Evolutionary conservation across 768 basidiomycete genomes (phyloP).

Genomic region (Sporobolomyces pararoseus): DNA sequence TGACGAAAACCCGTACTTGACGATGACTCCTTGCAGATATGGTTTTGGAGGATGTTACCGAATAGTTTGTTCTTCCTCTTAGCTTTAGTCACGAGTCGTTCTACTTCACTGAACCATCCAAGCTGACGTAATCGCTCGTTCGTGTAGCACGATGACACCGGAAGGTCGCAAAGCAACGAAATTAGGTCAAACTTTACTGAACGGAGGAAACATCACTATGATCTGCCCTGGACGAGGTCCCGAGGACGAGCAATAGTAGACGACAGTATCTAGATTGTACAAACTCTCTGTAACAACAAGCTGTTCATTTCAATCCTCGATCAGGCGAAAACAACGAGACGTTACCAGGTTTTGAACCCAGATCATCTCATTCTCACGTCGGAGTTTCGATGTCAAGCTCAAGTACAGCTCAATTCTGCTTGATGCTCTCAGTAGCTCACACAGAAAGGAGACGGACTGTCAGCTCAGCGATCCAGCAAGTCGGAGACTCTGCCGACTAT

Average conservation of each 20-base stretch:
- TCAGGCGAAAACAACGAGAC: too few species aligned
- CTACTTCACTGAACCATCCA: neutral
- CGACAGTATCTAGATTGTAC: conserved; percentile 1
- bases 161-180: conserved; percentile 70
- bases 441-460: too few species aligned
- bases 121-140: too few species aligned
- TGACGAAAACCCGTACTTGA: neutral
- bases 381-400: too few species aligned
- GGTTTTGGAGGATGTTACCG: conserved; percentile 92
- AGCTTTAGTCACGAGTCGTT: neutral
- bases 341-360: too few species aligned
- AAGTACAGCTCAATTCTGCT: too few species aligned
- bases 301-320: too few species aligned
- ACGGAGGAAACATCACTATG: conserved; percentile 77
- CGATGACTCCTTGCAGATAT: conserved; percentile 51
- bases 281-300: neutral
- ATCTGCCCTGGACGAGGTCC: conserved; percentile 23
- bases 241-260: conserved; percentile 20
- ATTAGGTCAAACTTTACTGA: conserved; percentile 80
- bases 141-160: conserved; percentile 71
- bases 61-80: conserved; percentile 64
- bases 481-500: too few species aligned
- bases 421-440: too few species aligned
- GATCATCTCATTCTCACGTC: too few species aligned
- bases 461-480: too few species aligned